phyloP scores from a whole-genome alignment of 1,284 basidiomycete genomes.

The Pterulicium gracile region DNA sequence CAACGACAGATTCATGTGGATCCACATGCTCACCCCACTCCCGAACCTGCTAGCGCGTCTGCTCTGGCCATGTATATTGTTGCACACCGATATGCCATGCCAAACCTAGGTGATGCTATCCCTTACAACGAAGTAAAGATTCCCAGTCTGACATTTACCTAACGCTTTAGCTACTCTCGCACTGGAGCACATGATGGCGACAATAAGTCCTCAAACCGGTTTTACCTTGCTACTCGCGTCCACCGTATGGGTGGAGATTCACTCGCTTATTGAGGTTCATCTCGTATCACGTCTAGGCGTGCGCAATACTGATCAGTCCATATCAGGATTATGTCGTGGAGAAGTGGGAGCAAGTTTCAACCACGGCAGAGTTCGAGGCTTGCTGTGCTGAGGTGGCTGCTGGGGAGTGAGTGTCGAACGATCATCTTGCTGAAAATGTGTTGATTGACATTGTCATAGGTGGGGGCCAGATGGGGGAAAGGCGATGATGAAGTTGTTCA shows the following conservation, averaged over 20 bases:
- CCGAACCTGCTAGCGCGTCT: conserved; percentile 51
- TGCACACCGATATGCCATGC: conserved; percentile 70
- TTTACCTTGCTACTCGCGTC: conserved; percentile 66
- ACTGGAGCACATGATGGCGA: conserved; percentile 65
- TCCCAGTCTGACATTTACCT: neutral
- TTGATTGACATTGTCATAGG: conserved; percentile 22
- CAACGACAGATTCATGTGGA: conserved; percentile 35
- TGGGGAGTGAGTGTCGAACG: conserved; percentile 49
- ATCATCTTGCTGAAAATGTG: conserved; percentile 4
- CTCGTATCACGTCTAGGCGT: conserved; percentile 1
- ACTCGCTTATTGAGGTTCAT: conserved; percentile 45
- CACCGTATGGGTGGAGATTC: conserved; percentile 54
- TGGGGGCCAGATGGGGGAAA: conserved; percentile 63
- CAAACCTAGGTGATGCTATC: conserved; percentile 11
- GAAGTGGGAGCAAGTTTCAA: conserved; percentile 58
- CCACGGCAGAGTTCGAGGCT: conserved; percentile 51
- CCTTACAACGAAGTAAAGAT: neutral
- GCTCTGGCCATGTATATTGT: conserved; percentile 74
- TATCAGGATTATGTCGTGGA: conserved; percentile 54
- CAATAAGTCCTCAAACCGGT: conserved; percentile 59
- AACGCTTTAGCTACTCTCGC: conserved; percentile 50
- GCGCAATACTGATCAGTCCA: conserved; percentile 2
- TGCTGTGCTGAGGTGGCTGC: conserved; percentile 60
- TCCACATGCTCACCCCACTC: conserved; percentile 67
- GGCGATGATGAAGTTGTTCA: conserved; percentile 52